Evolutionary conservation across 306 rosid species (phyloP).

Genomic region (Corylus americana): DNA sequence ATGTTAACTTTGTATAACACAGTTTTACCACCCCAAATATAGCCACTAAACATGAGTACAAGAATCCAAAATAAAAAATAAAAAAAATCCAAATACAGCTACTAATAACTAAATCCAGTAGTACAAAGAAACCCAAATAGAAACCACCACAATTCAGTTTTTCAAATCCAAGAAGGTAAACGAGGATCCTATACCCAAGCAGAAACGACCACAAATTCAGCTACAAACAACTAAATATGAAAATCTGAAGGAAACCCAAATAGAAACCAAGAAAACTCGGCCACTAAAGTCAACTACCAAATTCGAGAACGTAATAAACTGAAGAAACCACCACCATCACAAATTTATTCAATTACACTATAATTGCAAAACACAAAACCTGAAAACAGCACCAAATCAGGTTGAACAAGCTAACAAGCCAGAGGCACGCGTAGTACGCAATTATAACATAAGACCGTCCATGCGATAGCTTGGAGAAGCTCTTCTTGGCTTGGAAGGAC

Average conservation of each 20-base stretch:
- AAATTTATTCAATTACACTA: background rate
- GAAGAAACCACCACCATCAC: background rate
- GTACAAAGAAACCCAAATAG: background rate
- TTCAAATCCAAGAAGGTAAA: background rate
- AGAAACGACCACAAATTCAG: constrained; percentile 7
- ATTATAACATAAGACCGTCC: constrained; percentile 62
- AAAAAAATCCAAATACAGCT: background rate
- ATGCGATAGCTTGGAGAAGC: constrained; percentile 46
- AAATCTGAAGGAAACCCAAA: background rate
- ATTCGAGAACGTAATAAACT: background rate
- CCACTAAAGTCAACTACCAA: background rate
- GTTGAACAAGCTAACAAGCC: constrained; percentile 63
- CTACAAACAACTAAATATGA: background rate
- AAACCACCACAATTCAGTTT: background rate
- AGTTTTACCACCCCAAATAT: background rate
- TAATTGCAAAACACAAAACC: constrained; percentile 39
- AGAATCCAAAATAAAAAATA: background rate
- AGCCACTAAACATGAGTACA: background rate
- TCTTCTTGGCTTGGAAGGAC: constrained; percentile 49
- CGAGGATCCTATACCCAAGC: background rate
- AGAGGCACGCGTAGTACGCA: constrained; percentile 49
- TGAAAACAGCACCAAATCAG: constrained; percentile 78
- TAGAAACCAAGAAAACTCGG: background rate
- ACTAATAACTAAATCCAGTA: background rate
- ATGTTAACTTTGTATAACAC: background rate